Evolutionary conservation across 495 filamentous ascomycete genomes (phyloP).

Genomic region (Tuber microsphaerosporum): DNA sequence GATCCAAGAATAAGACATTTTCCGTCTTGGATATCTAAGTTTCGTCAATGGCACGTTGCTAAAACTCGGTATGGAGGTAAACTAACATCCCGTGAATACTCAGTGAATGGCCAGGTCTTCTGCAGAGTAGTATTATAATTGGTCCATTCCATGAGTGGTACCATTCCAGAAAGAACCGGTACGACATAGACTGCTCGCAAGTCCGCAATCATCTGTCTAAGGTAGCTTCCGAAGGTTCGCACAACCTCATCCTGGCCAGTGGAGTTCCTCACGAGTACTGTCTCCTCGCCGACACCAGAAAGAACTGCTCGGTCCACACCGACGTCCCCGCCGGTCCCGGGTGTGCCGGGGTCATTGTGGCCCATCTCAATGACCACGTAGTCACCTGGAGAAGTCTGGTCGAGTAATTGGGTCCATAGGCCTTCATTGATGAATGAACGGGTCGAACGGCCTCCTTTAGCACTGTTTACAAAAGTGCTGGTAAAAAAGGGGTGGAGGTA

Average conservation of each 20-base stretch:
- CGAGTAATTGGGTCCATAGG: constrained; percentile 28
- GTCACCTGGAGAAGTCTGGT: constrained; percentile 22
- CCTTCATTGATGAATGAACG: constrained; percentile 30
- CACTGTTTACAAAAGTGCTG: constrained; percentile 19
- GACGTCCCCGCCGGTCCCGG: constrained; percentile 22
- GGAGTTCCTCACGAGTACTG: constrained; percentile 16
- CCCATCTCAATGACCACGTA: constrained; percentile 35
- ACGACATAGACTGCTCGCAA: constrained; percentile 8
- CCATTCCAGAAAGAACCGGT: constrained; percentile 29
- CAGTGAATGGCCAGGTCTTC: constrained; percentile 28
- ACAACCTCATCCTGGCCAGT: constrained; percentile 21
- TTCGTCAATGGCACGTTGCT: not conserved
- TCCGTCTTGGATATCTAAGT: constrained; percentile 18
- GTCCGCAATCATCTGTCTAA: constrained; percentile 30
- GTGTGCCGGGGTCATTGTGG: constrained; percentile 34
- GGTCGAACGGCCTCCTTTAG: constrained; percentile 28
- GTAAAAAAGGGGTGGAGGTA: constrained; percentile 28
- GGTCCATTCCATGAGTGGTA: constrained; percentile 27
- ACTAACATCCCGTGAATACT: constrained; percentile 23
- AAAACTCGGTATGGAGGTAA: not conserved
- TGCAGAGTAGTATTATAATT: constrained; percentile 7
- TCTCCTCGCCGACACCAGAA: constrained; percentile 26
- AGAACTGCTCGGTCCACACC: constrained; percentile 25
- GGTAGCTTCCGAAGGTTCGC: constrained; percentile 31
- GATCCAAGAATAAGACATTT: constrained; percentile 24